Percentiles rank a stretch among this genome's conserved stretches.
Evolutionary conservation across 176 grass and related monocot species (phyloP).

Genomic region (Carex parvula): DNA sequence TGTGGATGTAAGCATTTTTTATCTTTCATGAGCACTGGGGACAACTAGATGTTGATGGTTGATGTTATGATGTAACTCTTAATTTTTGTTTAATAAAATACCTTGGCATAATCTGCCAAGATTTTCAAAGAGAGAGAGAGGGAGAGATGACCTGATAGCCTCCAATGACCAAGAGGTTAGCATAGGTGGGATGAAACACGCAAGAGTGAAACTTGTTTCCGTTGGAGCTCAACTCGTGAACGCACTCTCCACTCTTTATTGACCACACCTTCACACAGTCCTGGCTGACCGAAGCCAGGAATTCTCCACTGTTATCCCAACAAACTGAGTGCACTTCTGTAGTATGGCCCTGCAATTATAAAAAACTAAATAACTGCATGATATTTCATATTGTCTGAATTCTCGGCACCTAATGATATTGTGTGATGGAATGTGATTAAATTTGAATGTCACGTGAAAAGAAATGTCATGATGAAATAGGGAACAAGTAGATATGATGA

Average conservation of each 20-base stretch:
- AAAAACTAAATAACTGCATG: neutral
- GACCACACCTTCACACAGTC: slow-evolving; percentile 97
- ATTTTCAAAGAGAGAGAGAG: neutral
- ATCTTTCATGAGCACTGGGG: too few relatives aligned
- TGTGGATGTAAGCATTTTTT: too few relatives aligned
- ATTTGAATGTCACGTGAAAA: neutral
- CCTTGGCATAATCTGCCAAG: too few relatives aligned
- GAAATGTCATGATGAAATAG: neutral
- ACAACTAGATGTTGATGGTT: too few relatives aligned
- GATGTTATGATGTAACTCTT: too few relatives aligned
- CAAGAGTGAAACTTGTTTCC: slow-evolving; percentile 98
- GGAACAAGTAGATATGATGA: neutral
- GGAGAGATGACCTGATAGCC: slow-evolving; percentile 65
- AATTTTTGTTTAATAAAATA: too few relatives aligned
- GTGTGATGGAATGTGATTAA: neutral
- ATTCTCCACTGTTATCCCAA: slow-evolving; percentile 87
- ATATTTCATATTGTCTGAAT: neutral
- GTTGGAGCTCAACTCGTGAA: slow-evolving; percentile 87
- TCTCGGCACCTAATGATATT: neutral
- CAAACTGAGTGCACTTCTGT: slow-evolving; percentile 86
- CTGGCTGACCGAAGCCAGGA: slow-evolving; percentile 85
- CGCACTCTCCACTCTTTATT: slow-evolving; percentile 66
- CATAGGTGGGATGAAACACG: slow-evolving; percentile 84
- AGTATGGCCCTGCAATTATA: slow-evolving; percentile 59
- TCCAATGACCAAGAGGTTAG: slow-evolving; percentile 81